These are phyloP conservation scores for Crucihimalaya himalaica DNA, from an alignment of 345 rosid species.

Conservation along the genomic window DNA sequence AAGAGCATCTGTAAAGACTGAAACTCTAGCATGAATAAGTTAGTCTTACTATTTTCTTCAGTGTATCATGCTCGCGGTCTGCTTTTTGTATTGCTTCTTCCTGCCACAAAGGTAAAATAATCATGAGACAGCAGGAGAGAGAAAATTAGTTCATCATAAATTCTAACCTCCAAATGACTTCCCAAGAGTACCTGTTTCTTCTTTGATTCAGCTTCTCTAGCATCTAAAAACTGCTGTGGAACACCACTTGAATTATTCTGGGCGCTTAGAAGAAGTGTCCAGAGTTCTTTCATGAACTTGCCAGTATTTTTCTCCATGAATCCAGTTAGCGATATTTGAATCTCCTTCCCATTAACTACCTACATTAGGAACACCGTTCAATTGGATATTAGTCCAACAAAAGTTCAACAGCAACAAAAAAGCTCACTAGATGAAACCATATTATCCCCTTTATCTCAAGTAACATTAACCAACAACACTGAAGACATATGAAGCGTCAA, in stretches of 20 bases:
- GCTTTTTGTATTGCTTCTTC: conserved; percentile 46
- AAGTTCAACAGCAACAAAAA: conserved; percentile 16
- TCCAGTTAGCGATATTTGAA: conserved; percentile 86
- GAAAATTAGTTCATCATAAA: neutral
- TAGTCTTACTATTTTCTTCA: conserved; percentile 75
- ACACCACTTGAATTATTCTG: conserved; percentile 86
- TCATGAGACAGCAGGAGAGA: conserved; percentile 14
- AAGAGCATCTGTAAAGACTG: conserved; percentile 47
- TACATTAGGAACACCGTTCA: conserved; percentile 35
- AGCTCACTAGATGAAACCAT: conserved; percentile 16
- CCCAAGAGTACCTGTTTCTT: conserved; percentile 59
- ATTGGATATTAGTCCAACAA: neutral
- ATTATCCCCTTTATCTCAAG: conserved; percentile 15
- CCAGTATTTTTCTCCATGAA: conserved; percentile 98
- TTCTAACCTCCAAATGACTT: conserved; percentile 3
- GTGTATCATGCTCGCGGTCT: conserved; percentile 54
- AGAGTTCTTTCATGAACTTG: conserved; percentile 97
- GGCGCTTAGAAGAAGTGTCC: conserved; percentile 92
- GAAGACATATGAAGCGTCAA: neutral
- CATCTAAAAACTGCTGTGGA: conserved; percentile 90
- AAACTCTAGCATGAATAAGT: conserved; percentile 70
- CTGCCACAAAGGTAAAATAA: conserved; percentile 45
- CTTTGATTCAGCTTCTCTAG: conserved; percentile 75
- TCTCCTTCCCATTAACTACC: conserved; percentile 90
- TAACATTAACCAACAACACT: conserved; percentile 2